A percentile compares a stretch with the other conserved stretches of the same genome.
Evolutionary conservation across 2,329 filamentous ascomycete species (phyloP).

Genomic region (Teratosphaeria destructans): DNA sequence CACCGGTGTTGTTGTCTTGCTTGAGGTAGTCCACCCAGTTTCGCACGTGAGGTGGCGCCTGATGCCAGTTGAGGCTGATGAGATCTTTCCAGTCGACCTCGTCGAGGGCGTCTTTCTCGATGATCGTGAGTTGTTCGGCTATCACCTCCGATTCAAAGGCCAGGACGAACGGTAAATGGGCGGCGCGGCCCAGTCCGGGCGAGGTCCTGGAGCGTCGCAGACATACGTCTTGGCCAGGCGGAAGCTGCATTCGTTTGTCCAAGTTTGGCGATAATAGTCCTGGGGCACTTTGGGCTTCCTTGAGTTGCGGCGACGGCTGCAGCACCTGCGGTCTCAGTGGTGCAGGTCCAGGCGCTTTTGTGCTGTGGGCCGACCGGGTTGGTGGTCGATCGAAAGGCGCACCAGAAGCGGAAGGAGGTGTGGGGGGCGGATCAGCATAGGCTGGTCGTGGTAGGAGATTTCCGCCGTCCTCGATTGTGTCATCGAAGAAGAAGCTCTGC

Average conservation of each 20-base stretch:
- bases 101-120: constrained; percentile 76
- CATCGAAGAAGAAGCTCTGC: constrained; percentile 41
- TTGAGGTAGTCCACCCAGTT: constrained; percentile 74
- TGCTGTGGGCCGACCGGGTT: constrained; percentile 1
- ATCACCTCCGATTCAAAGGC: constrained; percentile 70
- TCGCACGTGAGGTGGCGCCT: constrained; percentile 33
- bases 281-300: constrained; percentile 8
- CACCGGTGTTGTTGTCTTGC: constrained; percentile 45
- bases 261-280: constrained; percentile 8
- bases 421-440: constrained; percentile 31
- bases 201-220: constrained; percentile 1
- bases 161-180: constrained; percentile 67
- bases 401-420: constrained; percentile 27
- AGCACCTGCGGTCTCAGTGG: background rate
- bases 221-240: constrained; percentile 7
- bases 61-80: constrained; percentile 74
- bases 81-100: constrained; percentile 84
- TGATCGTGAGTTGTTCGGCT: constrained; percentile 73
- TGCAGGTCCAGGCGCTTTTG: background rate
- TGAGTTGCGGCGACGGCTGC: constrained; percentile 2
- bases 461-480: constrained; percentile 28
- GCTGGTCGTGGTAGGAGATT: constrained; percentile 26
- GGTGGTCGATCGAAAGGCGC: constrained; percentile 12
- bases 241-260: background rate
- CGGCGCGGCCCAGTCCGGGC: constrained; percentile 1